These are phyloP conservation scores for Penicillium digitatum DNA, from an alignment of 2,329 filamentous ascomycete genomes.

Conservation along the genomic window DNA sequence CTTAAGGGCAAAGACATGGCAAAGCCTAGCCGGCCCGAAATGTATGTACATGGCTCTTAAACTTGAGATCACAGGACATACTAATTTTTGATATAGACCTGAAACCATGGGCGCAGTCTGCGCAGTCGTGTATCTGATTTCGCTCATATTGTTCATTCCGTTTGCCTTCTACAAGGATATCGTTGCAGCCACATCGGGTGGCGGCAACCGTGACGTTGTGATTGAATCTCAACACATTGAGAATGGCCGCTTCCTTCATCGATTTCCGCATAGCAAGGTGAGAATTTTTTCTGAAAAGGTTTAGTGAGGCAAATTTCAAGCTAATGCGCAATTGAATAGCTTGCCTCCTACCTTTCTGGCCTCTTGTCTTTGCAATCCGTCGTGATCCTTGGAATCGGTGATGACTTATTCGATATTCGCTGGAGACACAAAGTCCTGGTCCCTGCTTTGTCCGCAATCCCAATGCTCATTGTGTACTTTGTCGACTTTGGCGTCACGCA, in stretches of 20 bases:
- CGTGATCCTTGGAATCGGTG: conserved; percentile 84
- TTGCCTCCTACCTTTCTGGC: conserved; percentile 90
- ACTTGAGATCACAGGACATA: not conserved
- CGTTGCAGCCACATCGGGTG: conserved; percentile 87
- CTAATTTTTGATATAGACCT: conserved; percentile 51
- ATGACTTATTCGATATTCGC: conserved; percentile 95
- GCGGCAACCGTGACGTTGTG: conserved; percentile 84
- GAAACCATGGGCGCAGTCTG: conserved; percentile 96
- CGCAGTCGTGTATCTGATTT: conserved; percentile 85
- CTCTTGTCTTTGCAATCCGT: conserved; percentile 89
- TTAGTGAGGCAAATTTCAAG: not conserved
- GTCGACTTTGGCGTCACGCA: conserved; percentile 97
- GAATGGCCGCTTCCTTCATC: conserved; percentile 78
- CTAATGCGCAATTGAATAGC: conserved; percentile 48
- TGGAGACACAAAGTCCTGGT: conserved; percentile 99
- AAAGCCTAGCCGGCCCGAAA: conserved; percentile 69
- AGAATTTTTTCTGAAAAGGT: not conserved
- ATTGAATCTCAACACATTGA: conserved; percentile 69
- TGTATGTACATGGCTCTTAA: conserved; percentile 50
- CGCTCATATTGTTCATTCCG: conserved; percentile 86
- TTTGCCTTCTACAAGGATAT: conserved; percentile 99
- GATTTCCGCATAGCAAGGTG: conserved; percentile 92
- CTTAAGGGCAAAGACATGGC: conserved; percentile 86
- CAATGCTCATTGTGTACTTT: conserved; percentile 94
- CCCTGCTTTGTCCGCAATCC: conserved; percentile 86